Percentiles rank a stretch among this genome's conserved stretches.
These are phyloP conservation scores for Notholithocarpus densiflorus DNA, from an alignment of 306 rosid species.

Conservation along the genomic window DNA sequence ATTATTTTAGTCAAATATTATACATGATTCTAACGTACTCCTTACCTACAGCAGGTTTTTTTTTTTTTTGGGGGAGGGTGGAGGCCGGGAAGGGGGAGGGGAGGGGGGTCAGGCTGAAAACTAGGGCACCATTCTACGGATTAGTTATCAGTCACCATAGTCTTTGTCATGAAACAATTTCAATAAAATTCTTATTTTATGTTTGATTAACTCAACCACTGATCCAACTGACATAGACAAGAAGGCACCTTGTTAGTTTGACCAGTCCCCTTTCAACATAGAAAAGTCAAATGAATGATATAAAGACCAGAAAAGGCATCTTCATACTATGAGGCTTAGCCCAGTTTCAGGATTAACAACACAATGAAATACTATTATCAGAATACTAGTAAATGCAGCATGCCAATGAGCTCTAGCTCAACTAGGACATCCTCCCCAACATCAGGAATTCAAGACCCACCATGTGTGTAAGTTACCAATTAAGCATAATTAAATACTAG, in stretches of 20 bases:
- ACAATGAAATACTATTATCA: conserved; percentile 5
- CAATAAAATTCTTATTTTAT: background rate
- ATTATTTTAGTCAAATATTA: conserved; percentile 15
- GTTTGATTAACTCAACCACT: background rate
- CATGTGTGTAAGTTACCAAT: background rate
- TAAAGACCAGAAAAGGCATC: background rate
- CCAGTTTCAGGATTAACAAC: background rate
- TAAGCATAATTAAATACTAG: conserved; percentile 1
- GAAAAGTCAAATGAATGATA: background rate
- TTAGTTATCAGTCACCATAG: background rate
- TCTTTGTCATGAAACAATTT: background rate
- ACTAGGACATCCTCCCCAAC: too few species aligned
- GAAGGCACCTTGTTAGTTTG: background rate
- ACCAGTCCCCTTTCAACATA: conserved; percentile 2
- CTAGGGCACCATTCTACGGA: background rate
- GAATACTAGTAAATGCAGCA: background rate
- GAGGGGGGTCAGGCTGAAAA: background rate
- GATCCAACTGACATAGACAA: background rate
- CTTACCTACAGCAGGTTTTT: background rate
- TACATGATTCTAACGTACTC: conserved; percentile 2
- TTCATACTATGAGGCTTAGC: background rate
- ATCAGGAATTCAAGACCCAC: too few species aligned
- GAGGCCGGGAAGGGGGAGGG: too few species aligned
- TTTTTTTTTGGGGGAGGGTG: too few species aligned
- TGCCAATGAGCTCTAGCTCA: background rate